phyloP scores from a whole-genome alignment of 495 filamentous ascomycete species.

The Massariosphaeria phaeospora region DNA sequence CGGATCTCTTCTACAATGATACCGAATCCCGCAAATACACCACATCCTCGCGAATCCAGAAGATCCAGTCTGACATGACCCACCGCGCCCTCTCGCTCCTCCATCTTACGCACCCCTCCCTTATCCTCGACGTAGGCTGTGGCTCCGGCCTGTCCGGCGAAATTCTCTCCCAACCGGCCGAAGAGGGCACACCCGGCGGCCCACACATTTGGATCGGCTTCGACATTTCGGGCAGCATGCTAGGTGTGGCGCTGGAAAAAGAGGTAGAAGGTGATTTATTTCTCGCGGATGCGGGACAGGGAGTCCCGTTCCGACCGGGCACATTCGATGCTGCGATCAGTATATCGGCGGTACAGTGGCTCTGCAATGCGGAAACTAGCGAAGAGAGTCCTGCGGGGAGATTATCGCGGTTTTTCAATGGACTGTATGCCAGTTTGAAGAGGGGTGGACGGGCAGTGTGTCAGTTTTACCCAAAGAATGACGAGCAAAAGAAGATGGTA shows the following conservation, averaged over 20 bases:
- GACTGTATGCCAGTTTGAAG: slow-evolving; percentile 77
- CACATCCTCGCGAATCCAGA: slow-evolving; percentile 90
- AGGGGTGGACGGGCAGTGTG: slow-evolving; percentile 88
- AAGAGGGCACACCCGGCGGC: slow-evolving; percentile 58
- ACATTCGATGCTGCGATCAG: slow-evolving; percentile 92
- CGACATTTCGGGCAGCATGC: slow-evolving; percentile 91
- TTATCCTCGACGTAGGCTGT: slow-evolving; percentile 93
- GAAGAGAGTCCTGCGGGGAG: slow-evolving; percentile 74
- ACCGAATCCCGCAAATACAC: slow-evolving; percentile 93
- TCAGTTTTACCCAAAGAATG: slow-evolving; percentile 97
- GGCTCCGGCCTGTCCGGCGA: slow-evolving; percentile 92
- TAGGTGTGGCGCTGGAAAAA: slow-evolving; percentile 83
- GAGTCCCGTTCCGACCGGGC: slow-evolving; percentile 87
- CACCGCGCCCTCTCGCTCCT: slow-evolving; percentile 87
- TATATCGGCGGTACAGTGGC: slow-evolving; percentile 93
- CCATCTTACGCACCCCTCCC: slow-evolving; percentile 67
- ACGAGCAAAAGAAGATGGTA: slow-evolving; percentile 85
- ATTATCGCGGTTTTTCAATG: slow-evolving; percentile 80
- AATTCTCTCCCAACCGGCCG: slow-evolving; percentile 65
- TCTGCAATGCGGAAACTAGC: slow-evolving; percentile 88
- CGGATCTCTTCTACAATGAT: slow-evolving; percentile 96
- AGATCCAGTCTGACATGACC: slow-evolving; percentile 92
- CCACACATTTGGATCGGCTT: slow-evolving; percentile 92
- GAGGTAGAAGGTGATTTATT: slow-evolving; percentile 90
- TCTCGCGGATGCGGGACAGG: slow-evolving; percentile 90